These are phyloP conservation scores for Schwanniomyces sp. DNA, from an alignment of 805 yeast species.

Conservation along the genomic window DNA sequence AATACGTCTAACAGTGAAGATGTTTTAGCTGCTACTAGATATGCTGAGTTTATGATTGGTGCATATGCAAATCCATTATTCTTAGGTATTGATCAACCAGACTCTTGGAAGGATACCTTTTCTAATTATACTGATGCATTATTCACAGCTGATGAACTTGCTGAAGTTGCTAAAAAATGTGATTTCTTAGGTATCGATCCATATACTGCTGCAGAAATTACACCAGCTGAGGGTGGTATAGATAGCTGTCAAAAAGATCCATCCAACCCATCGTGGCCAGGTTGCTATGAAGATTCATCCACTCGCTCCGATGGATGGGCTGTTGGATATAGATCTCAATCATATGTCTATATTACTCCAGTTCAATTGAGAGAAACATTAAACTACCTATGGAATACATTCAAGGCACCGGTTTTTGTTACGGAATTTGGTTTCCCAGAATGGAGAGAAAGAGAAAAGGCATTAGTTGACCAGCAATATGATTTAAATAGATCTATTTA, in stretches of 20 bases:
- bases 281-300: conserved; percentile 18
- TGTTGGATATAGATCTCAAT: conserved; percentile 19
- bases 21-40: conserved; percentile 23
- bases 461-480: conserved; percentile 19
- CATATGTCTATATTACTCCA: conserved; percentile 21
- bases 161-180: conserved; percentile 17
- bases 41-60: conserved; percentile 20
- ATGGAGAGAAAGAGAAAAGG: conserved; percentile 26
- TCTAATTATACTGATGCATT: conserved; percentile 10
- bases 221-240: conserved; percentile 20
- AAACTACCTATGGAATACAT: conserved; percentile 23
- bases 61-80: conserved; percentile 29
- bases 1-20: conserved; percentile 20
- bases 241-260: conserved; percentile 21
- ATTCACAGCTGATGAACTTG: conserved; percentile 24
- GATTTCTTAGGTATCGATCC: conserved; percentile 34
- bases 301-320: conserved; percentile 18
- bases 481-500: conserved; percentile 29
- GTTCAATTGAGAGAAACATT: conserved; percentile 22
- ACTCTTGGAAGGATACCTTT: conserved; percentile 17
- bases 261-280: conserved; percentile 20
- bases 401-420: conserved; percentile 23
- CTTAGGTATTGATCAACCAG: conserved; percentile 28
- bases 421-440: conserved; percentile 35
- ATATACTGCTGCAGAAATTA: conserved; percentile 19